Percentiles rank a stretch among this genome's conserved stretches.
Evolutionary conservation across 495 filamentous ascomycete species (phyloP).

Genomic region (Xylaria nigripes): DNA sequence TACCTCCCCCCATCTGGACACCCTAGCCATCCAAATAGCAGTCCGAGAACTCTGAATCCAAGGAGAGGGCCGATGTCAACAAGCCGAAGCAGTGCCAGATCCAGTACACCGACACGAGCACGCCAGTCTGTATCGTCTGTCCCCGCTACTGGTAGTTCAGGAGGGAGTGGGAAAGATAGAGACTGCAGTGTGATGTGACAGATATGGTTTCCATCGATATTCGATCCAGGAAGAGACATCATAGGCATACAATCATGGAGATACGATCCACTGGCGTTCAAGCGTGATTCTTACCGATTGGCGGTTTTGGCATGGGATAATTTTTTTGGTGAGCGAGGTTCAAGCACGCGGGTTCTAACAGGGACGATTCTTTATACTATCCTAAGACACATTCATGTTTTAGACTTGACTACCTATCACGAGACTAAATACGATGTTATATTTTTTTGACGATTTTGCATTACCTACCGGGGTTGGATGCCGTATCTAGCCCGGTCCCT

Average conservation of each 20-base stretch:
- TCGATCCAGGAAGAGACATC: neutral
- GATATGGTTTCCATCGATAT: neutral
- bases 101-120: slow-evolving; percentile 16
- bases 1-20: slow-evolving; percentile 57
- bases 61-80: slow-evolving; percentile 12
- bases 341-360: neutral
- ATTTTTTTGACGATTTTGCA: no score
- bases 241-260: neutral
- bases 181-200: slow-evolving; percentile 27
- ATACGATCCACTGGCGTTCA: neutral
- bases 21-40: slow-evolving; percentile 46
- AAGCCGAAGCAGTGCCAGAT: slow-evolving; percentile 11
- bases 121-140: slow-evolving; percentile 20
- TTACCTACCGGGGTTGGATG: no score
- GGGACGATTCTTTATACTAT: neutral
- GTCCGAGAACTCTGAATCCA: slow-evolving; percentile 18
- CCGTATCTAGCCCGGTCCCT: no score
- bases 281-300: neutral
- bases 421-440: no score
- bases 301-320: neutral
- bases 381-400: neutral
- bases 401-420: neutral
- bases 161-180: slow-evolving; percentile 18
- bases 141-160: slow-evolving; percentile 3
- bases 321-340: neutral